Conservation (phyloP, 192 early-diverging fungal species). For the Backusella parvicylindrica region DNA sequence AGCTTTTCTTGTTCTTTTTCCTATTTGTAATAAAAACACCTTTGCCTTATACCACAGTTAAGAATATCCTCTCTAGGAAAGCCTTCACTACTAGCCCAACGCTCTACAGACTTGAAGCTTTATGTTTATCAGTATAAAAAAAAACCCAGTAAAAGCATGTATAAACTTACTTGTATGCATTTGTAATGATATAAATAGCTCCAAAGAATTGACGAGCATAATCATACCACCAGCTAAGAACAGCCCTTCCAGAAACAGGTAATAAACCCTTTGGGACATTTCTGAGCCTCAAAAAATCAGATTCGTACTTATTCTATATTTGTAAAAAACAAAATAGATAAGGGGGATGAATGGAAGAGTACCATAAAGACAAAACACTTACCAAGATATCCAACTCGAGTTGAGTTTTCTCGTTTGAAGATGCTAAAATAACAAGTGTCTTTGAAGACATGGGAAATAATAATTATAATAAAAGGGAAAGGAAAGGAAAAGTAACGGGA, state of each 20-base stretch:
- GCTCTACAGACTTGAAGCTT: slow-evolving; percentile 38
- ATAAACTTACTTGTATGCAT: slow-evolving; percentile 36
- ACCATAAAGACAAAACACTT: neutral
- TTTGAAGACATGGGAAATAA: neutral
- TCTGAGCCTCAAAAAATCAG: slow-evolving; percentile 18
- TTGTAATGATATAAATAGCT: slow-evolving; percentile 25
- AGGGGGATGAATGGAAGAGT: neutral
- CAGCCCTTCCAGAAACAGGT: slow-evolving; percentile 36
- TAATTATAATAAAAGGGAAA: neutral
- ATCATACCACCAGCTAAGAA: slow-evolving; percentile 35
- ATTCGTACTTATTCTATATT: slow-evolving; percentile 15
- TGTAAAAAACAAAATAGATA: neutral
- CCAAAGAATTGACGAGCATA: neutral
- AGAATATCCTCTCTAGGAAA: slow-evolving; percentile 33
- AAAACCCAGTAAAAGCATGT: neutral
- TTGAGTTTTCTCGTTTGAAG: slow-evolving; percentile 6
- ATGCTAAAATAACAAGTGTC: slow-evolving; percentile 23
- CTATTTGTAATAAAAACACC: neutral
- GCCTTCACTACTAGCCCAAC: slow-evolving; percentile 24
- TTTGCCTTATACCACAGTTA: slow-evolving; percentile 34
- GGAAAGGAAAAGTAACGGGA: neutral
- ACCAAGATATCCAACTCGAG: slow-evolving; percentile 27
- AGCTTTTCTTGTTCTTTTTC: neutral
- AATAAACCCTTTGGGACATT: slow-evolving; percentile 39
- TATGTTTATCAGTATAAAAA: neutral